These are phyloP conservation scores for Pseudonitzschia delicatissima DNA, from an alignment of 108 stramenopile species.

Conservation along the genomic window DNA sequence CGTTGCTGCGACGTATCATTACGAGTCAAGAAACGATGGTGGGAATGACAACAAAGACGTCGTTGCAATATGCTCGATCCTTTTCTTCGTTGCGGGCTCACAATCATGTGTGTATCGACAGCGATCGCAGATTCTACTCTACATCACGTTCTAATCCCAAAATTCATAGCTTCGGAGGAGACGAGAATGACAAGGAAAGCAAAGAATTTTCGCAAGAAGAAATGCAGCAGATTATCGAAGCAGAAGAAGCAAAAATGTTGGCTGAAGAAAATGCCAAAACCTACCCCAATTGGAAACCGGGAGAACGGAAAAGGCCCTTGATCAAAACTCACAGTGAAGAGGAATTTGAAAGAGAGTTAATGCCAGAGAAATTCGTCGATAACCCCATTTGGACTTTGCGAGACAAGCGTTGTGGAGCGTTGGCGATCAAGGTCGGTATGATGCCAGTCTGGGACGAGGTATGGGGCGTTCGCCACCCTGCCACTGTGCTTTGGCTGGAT, in stretches of 20 bases:
- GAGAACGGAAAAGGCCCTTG: conserved; percentile 77
- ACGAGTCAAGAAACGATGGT: too few species aligned
- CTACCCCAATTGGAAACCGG: conserved; percentile 80
- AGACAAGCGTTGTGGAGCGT: conserved; percentile 84
- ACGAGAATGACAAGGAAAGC: conserved; percentile 11
- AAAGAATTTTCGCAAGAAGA: conserved; percentile 52
- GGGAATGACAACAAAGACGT: too few species aligned
- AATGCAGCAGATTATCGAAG: conserved; percentile 60
- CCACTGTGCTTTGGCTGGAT: conserved; percentile 92
- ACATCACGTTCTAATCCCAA: conserved; percentile 8
- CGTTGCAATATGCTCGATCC: too few species aligned
- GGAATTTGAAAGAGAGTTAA: conserved; percentile 68
- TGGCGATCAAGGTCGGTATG: conserved; percentile 98
- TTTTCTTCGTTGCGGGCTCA: background rate
- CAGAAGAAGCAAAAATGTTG: conserved; percentile 51
- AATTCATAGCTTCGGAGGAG: conserved; percentile 31
- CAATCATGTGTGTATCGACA: background rate
- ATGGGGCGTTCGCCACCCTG: conserved; percentile 93
- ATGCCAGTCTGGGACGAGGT: conserved; percentile 90
- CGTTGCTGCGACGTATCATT: background rate
- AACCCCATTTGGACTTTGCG: conserved; percentile 63
- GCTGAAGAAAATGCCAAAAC: conserved; percentile 43
- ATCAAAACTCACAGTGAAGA: conserved; percentile 56
- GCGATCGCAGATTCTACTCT: conserved; percentile 17
- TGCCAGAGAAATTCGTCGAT: conserved; percentile 38